Evolutionary conservation across 1,284 basidiomycete species (phyloP).

Genomic region (Sanghuangporus baumii): DNA sequence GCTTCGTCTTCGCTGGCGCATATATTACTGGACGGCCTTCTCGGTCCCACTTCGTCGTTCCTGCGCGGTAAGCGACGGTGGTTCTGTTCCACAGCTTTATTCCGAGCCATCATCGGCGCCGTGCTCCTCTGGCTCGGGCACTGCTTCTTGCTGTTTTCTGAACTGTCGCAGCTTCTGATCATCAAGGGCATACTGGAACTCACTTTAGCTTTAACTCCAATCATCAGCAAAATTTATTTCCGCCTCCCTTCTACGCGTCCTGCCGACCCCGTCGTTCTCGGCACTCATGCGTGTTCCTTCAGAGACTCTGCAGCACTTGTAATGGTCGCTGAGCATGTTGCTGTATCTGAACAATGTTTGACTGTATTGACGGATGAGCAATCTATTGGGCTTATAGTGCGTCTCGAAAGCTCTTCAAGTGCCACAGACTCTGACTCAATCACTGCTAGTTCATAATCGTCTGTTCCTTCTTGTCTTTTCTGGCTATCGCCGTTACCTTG

Average conservation of each 20-base stretch:
- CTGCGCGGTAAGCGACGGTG: neutral
- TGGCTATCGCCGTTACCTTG: neutral
- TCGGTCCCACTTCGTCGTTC: neutral
- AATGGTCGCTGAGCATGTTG: neutral
- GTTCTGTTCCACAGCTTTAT: neutral
- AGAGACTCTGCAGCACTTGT: neutral
- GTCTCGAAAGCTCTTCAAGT: neutral
- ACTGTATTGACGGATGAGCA: neutral
- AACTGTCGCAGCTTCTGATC: neutral
- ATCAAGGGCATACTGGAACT: neutral
- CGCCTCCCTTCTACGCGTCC: neutral
- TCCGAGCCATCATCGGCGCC: neutral
- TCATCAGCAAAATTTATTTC: neutral
- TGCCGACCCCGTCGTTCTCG: neutral
- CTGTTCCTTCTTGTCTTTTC: neutral
- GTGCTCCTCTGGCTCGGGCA: neutral
- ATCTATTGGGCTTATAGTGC: neutral
- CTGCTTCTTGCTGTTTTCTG: neutral
- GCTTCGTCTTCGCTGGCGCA: neutral
- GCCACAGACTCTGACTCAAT: neutral
- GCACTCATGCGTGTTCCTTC: neutral
- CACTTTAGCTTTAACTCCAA: neutral
- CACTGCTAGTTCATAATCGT: constrained; percentile 4
- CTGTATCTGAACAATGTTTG: neutral
- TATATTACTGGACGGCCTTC: neutral